These are phyloP conservation scores for Botrytis squamosa DNA, from an alignment of 2,329 filamentous ascomycete genomes.

Conservation along the genomic window DNA sequence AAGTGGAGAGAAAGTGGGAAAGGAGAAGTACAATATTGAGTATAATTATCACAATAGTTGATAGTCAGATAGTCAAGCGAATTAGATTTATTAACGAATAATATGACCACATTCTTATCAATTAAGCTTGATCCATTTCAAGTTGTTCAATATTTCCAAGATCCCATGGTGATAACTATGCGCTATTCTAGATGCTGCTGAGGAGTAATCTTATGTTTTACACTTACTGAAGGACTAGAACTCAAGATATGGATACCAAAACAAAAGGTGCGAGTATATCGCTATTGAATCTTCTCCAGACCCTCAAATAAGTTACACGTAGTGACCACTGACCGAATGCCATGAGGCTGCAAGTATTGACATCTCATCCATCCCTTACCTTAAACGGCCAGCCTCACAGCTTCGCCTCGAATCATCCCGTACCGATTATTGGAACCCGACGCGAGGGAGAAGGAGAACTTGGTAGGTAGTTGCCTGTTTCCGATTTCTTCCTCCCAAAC, in stretches of 20 bases:
- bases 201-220: not conserved
- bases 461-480: not conserved
- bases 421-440: not conserved
- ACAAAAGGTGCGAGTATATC: not conserved
- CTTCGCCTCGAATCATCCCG: not conserved
- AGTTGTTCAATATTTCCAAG: not conserved
- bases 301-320: not conserved
- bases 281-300: not conserved
- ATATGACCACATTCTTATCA: not conserved
- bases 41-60: not conserved
- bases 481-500: not conserved
- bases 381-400: not conserved
- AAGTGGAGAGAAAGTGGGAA: not conserved
- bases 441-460: not conserved
- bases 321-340: not conserved
- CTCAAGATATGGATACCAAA: not conserved
- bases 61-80: not conserved
- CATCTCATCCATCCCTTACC: constrained; percentile 2
- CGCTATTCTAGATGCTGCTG: not conserved
- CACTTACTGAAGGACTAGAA: not conserved
- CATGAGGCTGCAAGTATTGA: not conserved
- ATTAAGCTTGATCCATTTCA: not conserved
- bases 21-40: not conserved
- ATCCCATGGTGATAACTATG: not conserved
- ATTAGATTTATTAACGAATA: not conserved